Evolutionary conservation across 2,329 filamentous ascomycete genomes (phyloP).

Genomic region (Penicillium decumbens): DNA sequence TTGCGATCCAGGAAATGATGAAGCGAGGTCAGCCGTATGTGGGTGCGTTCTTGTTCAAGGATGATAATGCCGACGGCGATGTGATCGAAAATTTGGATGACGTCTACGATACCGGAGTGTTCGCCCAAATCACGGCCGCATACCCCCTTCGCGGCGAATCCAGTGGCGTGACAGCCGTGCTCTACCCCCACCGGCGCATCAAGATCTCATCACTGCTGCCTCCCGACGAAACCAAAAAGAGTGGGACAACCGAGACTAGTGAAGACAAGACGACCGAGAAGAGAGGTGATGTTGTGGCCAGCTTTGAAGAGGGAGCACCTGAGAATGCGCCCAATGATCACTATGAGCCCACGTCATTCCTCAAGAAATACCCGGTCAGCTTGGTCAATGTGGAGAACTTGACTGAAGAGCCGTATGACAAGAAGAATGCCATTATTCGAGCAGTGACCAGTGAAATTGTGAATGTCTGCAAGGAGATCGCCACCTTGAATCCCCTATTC

Average conservation of each 20-base stretch:
- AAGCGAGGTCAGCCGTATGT: constrained; percentile 96
- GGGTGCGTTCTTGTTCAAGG: constrained; percentile 93
- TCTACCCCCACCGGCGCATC: constrained; percentile 94
- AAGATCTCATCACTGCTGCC: constrained; percentile 79
- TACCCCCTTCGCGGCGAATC: constrained; percentile 83
- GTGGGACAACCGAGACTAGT: constrained; percentile 21
- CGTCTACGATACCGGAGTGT: constrained; percentile 92
- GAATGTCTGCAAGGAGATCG: constrained; percentile 97
- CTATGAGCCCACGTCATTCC: constrained; percentile 85
- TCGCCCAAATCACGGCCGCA: constrained; percentile 94
- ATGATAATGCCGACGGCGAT: constrained; percentile 89
- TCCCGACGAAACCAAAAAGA: constrained; percentile 47
- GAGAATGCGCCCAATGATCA: constrained; percentile 54
- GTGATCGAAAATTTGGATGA: constrained; percentile 85
- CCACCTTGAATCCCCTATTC: constrained; percentile 88
- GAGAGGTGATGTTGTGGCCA: constrained; percentile 91
- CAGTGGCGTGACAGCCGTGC: constrained; percentile 78
- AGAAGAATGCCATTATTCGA: constrained; percentile 81
- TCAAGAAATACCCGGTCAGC: constrained; percentile 86
- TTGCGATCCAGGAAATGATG: constrained; percentile 92
- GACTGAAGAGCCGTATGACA: constrained; percentile 79
- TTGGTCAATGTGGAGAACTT: constrained; percentile 95
- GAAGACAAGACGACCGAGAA: constrained; percentile 56
- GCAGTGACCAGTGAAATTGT: constrained; percentile 97
- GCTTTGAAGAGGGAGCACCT: constrained; percentile 79